Evolutionary conservation across 2,329 filamentous ascomycete species (phyloP), one percentile per base, ranked within the genome.

Genomic region (Thielaviopsis euricoi): DNA sequence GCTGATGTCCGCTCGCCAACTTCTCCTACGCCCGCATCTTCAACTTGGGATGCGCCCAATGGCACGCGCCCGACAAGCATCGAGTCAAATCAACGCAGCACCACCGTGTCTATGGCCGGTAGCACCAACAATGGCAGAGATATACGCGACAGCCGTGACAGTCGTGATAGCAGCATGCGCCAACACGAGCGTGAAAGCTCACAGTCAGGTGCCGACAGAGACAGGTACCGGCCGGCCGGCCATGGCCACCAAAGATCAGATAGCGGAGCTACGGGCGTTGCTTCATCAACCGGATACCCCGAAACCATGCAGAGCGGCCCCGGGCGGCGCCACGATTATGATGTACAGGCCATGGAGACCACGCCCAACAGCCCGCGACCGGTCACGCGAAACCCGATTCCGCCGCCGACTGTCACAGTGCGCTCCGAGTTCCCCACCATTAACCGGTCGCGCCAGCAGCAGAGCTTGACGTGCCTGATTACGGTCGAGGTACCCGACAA

Each of bases 341-440:
- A 97, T 67, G 81, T 95, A 17, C 91, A 97, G 69, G 89, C 90
- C 3, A 95, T 96, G 88, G 91, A 96, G 70, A 88, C 87, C 0
- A 86, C 83, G 37, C 76, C 94, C 19, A 80, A 81, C 62, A 89
- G 83, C 69, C 86, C 89, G 6, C 83, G 86, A 43, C 72, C 77
- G 6, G 78, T 85, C 21, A 78, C 82, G 10, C 87, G 85, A 65
- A 95, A 95, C 64, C 89, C 89, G 0, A 96, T 97, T 60, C 90
- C 93, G 0, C 76, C 89, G 6, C 93, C 93, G 0, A 86, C 82
- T 0, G 89, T 98, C n/a, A 95, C 88, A 0, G 86, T 98, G 53
- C 87, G 91, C 60, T 97, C 91, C 67, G 93, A 98, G 70, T 98
- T 96, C 67, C 93, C 93, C 0, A 97, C 93, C 1, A 80, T 98